Evolutionary conservation across 2,329 filamentous ascomycete genomes (phyloP).

Genomic region (Alternaria infectoria): DNA sequence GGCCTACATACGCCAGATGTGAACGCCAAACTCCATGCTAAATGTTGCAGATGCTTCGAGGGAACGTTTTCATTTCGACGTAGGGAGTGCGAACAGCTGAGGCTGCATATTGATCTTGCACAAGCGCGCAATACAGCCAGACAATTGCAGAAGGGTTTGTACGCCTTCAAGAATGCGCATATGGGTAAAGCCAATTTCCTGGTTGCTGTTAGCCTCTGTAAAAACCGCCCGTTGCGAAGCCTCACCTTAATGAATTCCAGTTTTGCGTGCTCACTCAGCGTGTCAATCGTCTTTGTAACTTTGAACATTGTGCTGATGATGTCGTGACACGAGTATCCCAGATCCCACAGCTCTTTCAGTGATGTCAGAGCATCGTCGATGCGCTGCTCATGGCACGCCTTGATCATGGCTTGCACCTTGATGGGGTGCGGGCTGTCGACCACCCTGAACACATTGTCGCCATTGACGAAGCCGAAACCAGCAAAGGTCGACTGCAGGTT

Average conservation of each 20-base stretch:
- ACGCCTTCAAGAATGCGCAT: constrained; percentile 99
- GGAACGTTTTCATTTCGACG: constrained; percentile 17
- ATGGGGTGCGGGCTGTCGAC: constrained; percentile 97
- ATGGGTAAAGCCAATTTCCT: constrained; percentile 96
- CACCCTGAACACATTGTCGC: constrained; percentile 97
- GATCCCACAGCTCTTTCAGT: constrained; percentile 87
- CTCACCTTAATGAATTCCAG: constrained; percentile 85
- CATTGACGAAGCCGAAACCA: constrained; percentile 95
- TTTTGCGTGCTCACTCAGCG: constrained; percentile 91
- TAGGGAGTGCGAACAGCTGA: constrained; percentile 68
- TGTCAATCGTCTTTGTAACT: constrained; percentile 94
- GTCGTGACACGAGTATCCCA: constrained; percentile 98
- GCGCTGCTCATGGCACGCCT: constrained; percentile 91
- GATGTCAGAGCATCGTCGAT: constrained; percentile 86
- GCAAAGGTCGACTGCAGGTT: constrained; percentile 93
- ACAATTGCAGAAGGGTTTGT: constrained; percentile 91
- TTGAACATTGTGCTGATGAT: constrained; percentile 99
- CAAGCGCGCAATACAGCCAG: constrained; percentile 87
- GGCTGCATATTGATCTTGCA: constrained; percentile 98
- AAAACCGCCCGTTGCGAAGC: not conserved
- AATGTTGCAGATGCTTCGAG: constrained; percentile 24
- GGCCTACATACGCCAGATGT: not conserved
- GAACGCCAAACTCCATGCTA: constrained; percentile 41
- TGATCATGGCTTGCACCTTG: constrained; percentile 98
- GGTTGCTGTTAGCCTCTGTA: constrained; percentile 1